Conservation (phyloP, 164 flowering plant species). For the Akebia trifoliata region DNA sequence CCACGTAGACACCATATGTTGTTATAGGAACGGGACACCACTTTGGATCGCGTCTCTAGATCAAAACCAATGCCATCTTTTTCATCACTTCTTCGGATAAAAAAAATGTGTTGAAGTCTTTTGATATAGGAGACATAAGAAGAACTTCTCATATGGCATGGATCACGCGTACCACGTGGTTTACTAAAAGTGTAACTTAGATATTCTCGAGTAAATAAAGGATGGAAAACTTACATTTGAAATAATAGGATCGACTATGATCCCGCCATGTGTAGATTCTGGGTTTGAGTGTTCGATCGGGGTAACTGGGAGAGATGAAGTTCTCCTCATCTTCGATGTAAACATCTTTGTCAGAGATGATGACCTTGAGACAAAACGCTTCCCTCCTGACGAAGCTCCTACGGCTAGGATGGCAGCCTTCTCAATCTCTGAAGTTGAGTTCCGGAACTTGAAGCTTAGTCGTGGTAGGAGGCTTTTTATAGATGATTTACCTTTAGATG, state of each 20-base stretch:
- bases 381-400: slow-evolving; percentile 43
- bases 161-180: not conserved
- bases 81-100: not conserved
- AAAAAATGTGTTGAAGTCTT: too few species aligned
- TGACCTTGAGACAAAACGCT: slow-evolving; percentile 42
- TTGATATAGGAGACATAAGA: too few species aligned
- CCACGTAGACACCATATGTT: not conserved
- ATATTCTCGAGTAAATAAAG: not conserved
- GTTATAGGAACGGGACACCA: too few species aligned
- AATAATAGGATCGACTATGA: slow-evolving; percentile 20
- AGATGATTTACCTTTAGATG: slow-evolving; percentile 45
- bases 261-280: slow-evolving; percentile 62
- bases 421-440: slow-evolving; percentile 50
- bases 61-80: not conserved
- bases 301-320: slow-evolving; percentile 81
- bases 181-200: not conserved
- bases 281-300: slow-evolving; percentile 76
- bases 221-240: slow-evolving; percentile 38
- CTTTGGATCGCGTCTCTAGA: too few species aligned
- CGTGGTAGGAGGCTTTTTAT: slow-evolving; percentile 56
- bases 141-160: not conserved
- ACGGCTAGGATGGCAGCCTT: slow-evolving; percentile 55
- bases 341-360: slow-evolving; percentile 65
- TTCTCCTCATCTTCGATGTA: slow-evolving; percentile 40
- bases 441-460: slow-evolving; percentile 61